Evolutionary conservation across 2,329 filamentous ascomycete genomes (phyloP).

Genomic region (Xylariaceae sp.): DNA sequence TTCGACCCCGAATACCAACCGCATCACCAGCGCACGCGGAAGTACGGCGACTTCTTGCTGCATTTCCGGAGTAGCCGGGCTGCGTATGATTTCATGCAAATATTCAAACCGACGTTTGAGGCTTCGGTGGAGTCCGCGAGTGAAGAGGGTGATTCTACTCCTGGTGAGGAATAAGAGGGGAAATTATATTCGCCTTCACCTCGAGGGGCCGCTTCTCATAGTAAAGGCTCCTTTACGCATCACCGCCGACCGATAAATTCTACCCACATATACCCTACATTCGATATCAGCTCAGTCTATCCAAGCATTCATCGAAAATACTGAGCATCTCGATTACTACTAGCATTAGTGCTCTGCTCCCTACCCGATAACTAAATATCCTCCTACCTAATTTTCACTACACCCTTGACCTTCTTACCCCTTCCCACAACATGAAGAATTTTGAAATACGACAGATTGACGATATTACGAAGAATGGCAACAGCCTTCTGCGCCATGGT

Average conservation of each 20-base stretch:
- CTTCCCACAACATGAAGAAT: neutral
- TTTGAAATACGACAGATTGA: constrained; percentile 2
- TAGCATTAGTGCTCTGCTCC: too few relatives aligned
- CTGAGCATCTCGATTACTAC: too few relatives aligned
- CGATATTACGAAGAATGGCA: neutral
- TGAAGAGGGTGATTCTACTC: constrained; percentile 6
- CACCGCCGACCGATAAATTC: too few relatives aligned
- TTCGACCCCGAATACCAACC: constrained; percentile 55
- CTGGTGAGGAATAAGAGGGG: constrained; percentile 6
- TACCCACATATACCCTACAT: too few relatives aligned
- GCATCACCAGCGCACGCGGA: constrained; percentile 47
- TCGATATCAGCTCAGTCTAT: too few relatives aligned
- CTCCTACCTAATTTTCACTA: neutral
- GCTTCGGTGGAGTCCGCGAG: constrained; percentile 17
- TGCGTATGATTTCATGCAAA: constrained; percentile 38
- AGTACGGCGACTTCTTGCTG: constrained; percentile 48
- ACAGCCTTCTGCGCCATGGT: too few relatives aligned
- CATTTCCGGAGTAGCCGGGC: constrained; percentile 38
- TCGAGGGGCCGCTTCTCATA: neutral
- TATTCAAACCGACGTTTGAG: constrained; percentile 33
- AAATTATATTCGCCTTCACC: neutral
- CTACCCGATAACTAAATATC: too few relatives aligned
- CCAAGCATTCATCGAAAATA: too few relatives aligned
- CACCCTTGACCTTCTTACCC: neutral
- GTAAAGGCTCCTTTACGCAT: too few relatives aligned